Conservation (phyloP, 345 rosid species). For the Eucalyptus urophylla region DNA sequence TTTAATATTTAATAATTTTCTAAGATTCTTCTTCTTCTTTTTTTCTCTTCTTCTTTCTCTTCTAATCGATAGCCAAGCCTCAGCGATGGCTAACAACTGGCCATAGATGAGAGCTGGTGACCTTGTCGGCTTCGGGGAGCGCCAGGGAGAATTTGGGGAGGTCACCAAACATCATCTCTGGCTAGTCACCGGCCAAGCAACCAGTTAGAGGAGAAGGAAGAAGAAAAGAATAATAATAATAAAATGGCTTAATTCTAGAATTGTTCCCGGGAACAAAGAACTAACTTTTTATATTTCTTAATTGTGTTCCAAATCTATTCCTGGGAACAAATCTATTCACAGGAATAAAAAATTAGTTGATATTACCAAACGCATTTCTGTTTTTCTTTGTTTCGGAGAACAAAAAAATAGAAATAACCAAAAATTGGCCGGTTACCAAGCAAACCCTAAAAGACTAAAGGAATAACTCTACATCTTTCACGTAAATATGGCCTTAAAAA, state of each 20-base stretch:
- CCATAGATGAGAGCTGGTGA: fast-evolving
- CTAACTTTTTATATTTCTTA: not conserved
- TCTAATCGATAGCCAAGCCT: not conserved
- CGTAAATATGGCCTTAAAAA: too few species aligned
- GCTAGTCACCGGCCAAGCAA: not conserved
- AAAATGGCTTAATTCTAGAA: not conserved
- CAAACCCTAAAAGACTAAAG: not conserved
- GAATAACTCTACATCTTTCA: not conserved
- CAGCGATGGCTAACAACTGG: fast-evolving
- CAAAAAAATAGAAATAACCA: not conserved
- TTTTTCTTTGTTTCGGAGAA: not conserved
- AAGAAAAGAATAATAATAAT: too few species aligned
- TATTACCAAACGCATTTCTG: fast-evolving
- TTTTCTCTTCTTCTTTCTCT: too few species aligned
- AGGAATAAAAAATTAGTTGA: fast-evolving
- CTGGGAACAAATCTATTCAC: too few species aligned
- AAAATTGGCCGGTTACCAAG: not conserved
- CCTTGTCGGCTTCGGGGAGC: fast-evolving
- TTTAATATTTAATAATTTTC: too few species aligned
- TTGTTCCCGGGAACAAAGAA: fast-evolving
- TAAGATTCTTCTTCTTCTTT: too few species aligned
- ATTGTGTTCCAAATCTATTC: not conserved
- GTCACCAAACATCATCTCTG: too few species aligned
- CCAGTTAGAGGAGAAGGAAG: not conserved
- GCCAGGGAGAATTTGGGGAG: fast-evolving